Base-by-base conservation (phyloP, 1,284 basidiomycete genomes). In the Tilletia horrida region DNA sequence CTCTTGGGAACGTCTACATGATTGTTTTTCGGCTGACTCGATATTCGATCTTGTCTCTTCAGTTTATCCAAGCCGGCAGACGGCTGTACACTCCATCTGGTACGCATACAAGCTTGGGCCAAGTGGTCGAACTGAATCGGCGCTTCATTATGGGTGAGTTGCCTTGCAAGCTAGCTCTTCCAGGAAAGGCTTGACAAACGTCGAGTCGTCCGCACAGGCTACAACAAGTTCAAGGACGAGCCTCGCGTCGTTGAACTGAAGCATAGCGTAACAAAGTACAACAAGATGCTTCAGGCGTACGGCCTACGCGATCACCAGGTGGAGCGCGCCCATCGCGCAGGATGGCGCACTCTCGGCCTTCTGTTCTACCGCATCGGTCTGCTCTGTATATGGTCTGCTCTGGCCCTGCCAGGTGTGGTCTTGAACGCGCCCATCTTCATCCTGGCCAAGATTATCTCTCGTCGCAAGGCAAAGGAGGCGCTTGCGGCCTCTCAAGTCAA, bases 221-320 rank as follows among this genome's bases (percentile, higher is more conserved):
- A 98, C 81, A 72, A 80, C 55, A 88, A 92, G 78, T 97, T 96
- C 85, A 91, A 96, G 81, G 90, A 97, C 78, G 93, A 97, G 78
- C 93, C 94, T 0, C 88, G 90, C 27, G 88, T 99, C 25, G 88
- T 91, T 78, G 88, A 90, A 64, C 85, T 98, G 25, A 88, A 91
- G 61, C 85, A 85, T 61, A 89, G 92, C 71, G 92, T 98, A n/a
- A 85, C 94, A 48, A 90, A 90, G 72, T 99, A 99, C 83, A 98
- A 99, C 82, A 90, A 92, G 69, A 85, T 90, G 64, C 85, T 98
- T 48, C 87, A 90, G 55, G 93, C 97, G 83, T 86, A 98, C 70
- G 96, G 96, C n/a, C 85, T 99, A 68, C 90, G 93, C 66, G 96
- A 99, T 82, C 96, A 99, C 81, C 96, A 99, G 85, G 94, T 93